Evolutionary conservation across 768 basidiomycete genomes (phyloP).

Genomic region (Amanita jacksonii): DNA sequence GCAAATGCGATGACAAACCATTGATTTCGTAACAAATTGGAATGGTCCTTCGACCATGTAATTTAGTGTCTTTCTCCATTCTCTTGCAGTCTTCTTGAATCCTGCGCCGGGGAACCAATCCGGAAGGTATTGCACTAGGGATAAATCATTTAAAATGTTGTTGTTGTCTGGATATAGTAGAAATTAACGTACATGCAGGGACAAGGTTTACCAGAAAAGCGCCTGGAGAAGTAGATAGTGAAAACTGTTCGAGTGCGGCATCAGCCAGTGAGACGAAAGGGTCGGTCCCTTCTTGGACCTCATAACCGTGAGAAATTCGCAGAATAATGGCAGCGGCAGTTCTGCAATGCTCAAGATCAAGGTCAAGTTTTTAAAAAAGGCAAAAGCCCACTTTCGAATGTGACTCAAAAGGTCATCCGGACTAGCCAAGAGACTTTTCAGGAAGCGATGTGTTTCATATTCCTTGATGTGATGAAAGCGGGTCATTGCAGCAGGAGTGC

Average conservation of each 20-base stretch:
- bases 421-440: slow-evolving; percentile 25
- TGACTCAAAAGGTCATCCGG: slow-evolving; percentile 25
- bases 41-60: slow-evolving; percentile 29
- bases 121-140: slow-evolving; percentile 35
- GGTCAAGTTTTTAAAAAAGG: no score
- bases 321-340: slow-evolving; percentile 16
- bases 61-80: slow-evolving; percentile 23
- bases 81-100: slow-evolving; percentile 31
- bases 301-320: slow-evolving; percentile 22
- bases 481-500: slow-evolving; percentile 26
- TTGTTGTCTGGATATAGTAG: no score
- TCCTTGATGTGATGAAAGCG: slow-evolving; percentile 31
- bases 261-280: slow-evolving; percentile 22
- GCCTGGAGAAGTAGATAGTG: slow-evolving; percentile 18
- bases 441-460: slow-evolving; percentile 28
- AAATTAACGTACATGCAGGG: slow-evolving; percentile 7
- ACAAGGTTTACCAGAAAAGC: slow-evolving; percentile 23
- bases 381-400: slow-evolving; percentile 30
- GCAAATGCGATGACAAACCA: slow-evolving; percentile 16
- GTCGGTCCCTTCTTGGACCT: slow-evolving; percentile 20
- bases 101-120: slow-evolving; percentile 37
- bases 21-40: slow-evolving; percentile 18
- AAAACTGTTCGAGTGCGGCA: slow-evolving; percentile 15
- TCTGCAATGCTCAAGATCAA: no score
- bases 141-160: no score